Evolutionary conservation across 805 yeast species (phyloP).

Genomic region (Pichia membranifaciens): DNA sequence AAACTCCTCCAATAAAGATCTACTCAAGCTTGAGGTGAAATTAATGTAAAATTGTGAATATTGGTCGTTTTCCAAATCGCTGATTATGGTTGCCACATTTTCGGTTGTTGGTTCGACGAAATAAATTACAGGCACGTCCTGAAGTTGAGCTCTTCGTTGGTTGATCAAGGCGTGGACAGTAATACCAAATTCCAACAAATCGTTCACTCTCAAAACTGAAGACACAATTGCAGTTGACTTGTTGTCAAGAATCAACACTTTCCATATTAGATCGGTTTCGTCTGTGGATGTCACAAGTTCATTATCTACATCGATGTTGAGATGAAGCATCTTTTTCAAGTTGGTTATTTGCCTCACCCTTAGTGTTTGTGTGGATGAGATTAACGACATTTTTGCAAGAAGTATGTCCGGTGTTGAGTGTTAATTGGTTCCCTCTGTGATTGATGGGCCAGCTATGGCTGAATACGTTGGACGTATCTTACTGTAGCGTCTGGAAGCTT

Average conservation of each 20-base stretch:
- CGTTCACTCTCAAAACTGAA: slow-evolving; percentile 88
- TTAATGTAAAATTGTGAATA: slow-evolving; percentile 80
- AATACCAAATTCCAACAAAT: slow-evolving; percentile 81
- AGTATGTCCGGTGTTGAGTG: too few relatives aligned
- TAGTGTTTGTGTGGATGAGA: slow-evolving; percentile 17
- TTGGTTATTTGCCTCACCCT: slow-evolving; percentile 30
- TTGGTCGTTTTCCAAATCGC: slow-evolving; percentile 67
- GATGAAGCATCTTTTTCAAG: slow-evolving; percentile 78
- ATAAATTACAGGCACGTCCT: slow-evolving; percentile 93
- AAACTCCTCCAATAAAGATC: slow-evolving; percentile 80
- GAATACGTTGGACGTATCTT: too few relatives aligned
- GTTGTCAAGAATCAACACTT: slow-evolving; percentile 76
- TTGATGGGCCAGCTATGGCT: too few relatives aligned
- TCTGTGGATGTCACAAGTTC: slow-evolving; percentile 44
- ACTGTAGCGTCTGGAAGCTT: too few relatives aligned
- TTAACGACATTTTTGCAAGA: slow-evolving; percentile 15
- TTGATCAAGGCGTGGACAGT: slow-evolving; percentile 79
- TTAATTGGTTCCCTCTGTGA: too few relatives aligned
- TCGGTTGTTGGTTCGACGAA: slow-evolving; percentile 83
- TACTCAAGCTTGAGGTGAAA: slow-evolving; percentile 72
- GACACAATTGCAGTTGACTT: slow-evolving; percentile 82
- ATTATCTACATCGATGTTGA: slow-evolving; percentile 69
- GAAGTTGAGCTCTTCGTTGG: slow-evolving; percentile 71
- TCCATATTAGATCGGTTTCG: slow-evolving; percentile 83
- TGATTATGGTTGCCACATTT: slow-evolving; percentile 62